Base-by-base conservation (phyloP, 306 rosid genomes). In the Ammopiptanthus mongolicus region DNA sequence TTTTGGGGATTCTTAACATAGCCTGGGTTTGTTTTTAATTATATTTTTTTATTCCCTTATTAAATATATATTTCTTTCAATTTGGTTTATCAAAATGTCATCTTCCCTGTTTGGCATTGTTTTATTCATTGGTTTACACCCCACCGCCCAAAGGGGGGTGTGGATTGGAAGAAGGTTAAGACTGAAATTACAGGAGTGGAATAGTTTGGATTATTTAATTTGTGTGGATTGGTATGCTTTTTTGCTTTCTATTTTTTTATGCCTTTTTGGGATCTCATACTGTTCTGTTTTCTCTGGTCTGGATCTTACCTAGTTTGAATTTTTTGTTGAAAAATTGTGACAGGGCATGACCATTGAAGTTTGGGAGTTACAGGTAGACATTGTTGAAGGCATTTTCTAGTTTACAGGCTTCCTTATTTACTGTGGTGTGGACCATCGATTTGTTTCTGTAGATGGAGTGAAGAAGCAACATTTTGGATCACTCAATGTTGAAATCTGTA, bases 401-500 rank as follows among this genome's bases (percentile, higher is more conserved):
- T 51, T 42, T 28, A n/a, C 14, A 2, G 8, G 6, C 33, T 64
- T 52, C 11, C 9, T 55, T 37, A 3, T 19, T 71, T 22, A 55
- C 33, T 3, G 65, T 50, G 52, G 19, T 39, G 44, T 79, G 81
- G 78, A 57, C 34, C 22, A 22, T 36, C 77, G 78, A 19, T 42
- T 74, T 59, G 61, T 34, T 11, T 53, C 48, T 34, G n/a, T 71
- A 48, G n/a, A 84, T 88, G 88, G 89, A 83, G 77, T 90, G 89
- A 87, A 76, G 88, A 74, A 79, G 21, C 25, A 46, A 37, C 48
- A 29, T 66, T 37, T 2, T 78, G 78, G 70, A 67, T 44, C 82
- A 84, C 76, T 89, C 89, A 88, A 91, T 91, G 98, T 83, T 79
- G 25, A 90, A 84, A 60, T 37, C 86, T 73, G 80, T 81, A 69